Evolutionary conservation across 805 yeast genomes (phyloP), one percentile per base, ranked within the genome.

Genomic region (Pichia manshurica): DNA sequence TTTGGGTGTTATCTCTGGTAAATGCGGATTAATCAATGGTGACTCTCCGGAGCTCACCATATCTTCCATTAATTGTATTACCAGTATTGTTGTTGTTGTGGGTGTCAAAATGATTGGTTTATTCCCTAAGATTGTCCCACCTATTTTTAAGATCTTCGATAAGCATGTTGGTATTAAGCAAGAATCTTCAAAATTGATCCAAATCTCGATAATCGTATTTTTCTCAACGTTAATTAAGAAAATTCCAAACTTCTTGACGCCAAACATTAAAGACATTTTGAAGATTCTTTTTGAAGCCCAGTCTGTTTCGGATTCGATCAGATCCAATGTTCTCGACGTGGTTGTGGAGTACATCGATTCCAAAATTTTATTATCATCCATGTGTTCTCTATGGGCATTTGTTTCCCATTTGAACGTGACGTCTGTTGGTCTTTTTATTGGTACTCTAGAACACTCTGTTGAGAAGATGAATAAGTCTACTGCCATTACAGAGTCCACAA

Each of bases 61-160:
- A 32, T 77, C 96, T 0, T 78, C 96, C 0, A 71, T 88, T 49
- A 78, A 82, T 55, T 81, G 84, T 49, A 77, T 87, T 52, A 79
- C 87, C 48, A 79, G 81, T 54, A 68, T 88, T 47, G 77, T 87
- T 46, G 78, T 81, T 45, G 76, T 81, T 21, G 65, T 90, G 40
- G 99, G 99, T 45, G 90, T 95, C 17, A 86, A 88, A 60, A 74
- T 83, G 53, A 83, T 93, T 60, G 90, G 95, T 6, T 78, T 74
- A 59, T 86, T 89, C 72, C 87, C 97, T 29, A 83, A 82, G 64
- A 82, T 90, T 60, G 78, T 93, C 52, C 87, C 89, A 15, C 87
- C 88, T 13, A 71, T 86, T 10, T 71, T 88, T 46, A 68, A 70
- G 23, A 73, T 87, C 34, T 84, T 86, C 67, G 71, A 74, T 25